Conservation (phyloP, 805 yeast species). For the Kluyveromyces aestuarii region DNA sequence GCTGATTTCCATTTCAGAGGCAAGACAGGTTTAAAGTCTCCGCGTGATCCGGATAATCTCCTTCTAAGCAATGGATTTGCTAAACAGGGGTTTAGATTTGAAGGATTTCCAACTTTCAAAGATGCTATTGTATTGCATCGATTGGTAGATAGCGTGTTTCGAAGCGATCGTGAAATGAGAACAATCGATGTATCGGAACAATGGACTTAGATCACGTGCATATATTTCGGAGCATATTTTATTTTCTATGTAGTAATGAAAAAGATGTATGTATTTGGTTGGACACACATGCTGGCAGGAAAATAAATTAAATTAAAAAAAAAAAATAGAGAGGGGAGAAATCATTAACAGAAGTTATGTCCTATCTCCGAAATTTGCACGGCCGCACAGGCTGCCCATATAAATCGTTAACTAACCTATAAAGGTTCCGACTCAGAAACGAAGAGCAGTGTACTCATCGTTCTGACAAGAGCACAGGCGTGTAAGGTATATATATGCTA, state of each 20-base stretch:
- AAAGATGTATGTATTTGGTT: too few species aligned
- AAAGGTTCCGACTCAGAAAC: too few species aligned
- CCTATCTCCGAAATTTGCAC: too few species aligned
- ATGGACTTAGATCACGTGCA: neutral
- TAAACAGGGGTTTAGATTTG: slow-evolving; percentile 21
- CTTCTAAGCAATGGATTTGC: slow-evolving; percentile 17
- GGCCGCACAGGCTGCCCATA: too few species aligned
- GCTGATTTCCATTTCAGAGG: slow-evolving; percentile 25
- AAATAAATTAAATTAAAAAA: too few species aligned
- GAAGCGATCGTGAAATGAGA: slow-evolving; percentile 11
- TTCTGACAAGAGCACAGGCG: neutral
- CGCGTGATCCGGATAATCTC: slow-evolving; percentile 13
- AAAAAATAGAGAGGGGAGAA: too few species aligned
- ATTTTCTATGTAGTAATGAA: too few species aligned
- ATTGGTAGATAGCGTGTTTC: slow-evolving; percentile 19
- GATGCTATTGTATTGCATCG: slow-evolving; percentile 15
- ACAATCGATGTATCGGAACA: slow-evolving; percentile 2
- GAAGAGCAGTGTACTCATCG: too few species aligned
- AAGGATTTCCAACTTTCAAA: slow-evolving; percentile 24
- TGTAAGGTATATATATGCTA: neutral
- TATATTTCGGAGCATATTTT: too few species aligned
- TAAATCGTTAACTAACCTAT: too few species aligned
- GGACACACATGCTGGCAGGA: too few species aligned
- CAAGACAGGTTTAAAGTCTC: slow-evolving; percentile 3
- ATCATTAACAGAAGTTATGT: too few species aligned